These are phyloP conservation scores for Bruguiera parviflora DNA, from an alignment of 345 rosid species.

Conservation along the genomic window DNA sequence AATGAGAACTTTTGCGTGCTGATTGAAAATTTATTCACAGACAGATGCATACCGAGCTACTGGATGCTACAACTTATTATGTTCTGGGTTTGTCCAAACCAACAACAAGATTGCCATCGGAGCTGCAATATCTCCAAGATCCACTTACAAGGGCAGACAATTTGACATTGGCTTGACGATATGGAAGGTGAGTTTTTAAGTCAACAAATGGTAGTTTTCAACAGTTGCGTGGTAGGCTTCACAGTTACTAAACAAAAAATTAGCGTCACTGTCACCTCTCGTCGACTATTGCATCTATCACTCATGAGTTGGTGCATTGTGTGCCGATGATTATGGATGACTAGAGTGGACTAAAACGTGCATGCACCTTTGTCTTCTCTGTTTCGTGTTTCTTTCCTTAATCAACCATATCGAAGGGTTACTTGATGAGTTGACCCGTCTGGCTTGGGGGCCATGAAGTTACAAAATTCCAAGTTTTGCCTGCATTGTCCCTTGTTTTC, in stretches of 20 bases:
- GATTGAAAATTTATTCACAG: slow-evolving; percentile 12
- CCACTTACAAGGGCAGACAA: slow-evolving; percentile 22
- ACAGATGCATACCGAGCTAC: slow-evolving; percentile 37
- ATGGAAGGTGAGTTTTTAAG: slow-evolving; percentile 31
- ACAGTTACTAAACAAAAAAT: neutral
- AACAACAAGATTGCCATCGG: slow-evolving; percentile 35
- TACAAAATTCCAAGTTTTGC: neutral
- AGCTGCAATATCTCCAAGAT: slow-evolving; percentile 37
- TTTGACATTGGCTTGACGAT: slow-evolving; percentile 33
- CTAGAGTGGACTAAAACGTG: slow-evolving; percentile 1
- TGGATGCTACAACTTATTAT: slow-evolving; percentile 34
- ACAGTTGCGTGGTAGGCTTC: neutral
- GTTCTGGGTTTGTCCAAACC: slow-evolving; percentile 37
- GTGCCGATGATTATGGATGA: neutral
- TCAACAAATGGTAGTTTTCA: neutral
- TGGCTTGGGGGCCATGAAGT: slow-evolving; percentile 5
- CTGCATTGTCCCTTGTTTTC: neutral
- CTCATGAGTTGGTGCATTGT: neutral
- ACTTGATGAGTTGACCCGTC: slow-evolving; percentile 12
- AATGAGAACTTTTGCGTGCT: neutral
- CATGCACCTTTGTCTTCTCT: slow-evolving; percentile 12
- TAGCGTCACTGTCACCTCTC: neutral
- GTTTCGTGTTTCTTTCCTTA: slow-evolving; percentile 13
- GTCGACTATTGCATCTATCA: neutral
- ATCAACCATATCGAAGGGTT: slow-evolving; percentile 17